Conservation (phyloP, 768 basidiomycete species). For the Lactarius vividus region DNA sequence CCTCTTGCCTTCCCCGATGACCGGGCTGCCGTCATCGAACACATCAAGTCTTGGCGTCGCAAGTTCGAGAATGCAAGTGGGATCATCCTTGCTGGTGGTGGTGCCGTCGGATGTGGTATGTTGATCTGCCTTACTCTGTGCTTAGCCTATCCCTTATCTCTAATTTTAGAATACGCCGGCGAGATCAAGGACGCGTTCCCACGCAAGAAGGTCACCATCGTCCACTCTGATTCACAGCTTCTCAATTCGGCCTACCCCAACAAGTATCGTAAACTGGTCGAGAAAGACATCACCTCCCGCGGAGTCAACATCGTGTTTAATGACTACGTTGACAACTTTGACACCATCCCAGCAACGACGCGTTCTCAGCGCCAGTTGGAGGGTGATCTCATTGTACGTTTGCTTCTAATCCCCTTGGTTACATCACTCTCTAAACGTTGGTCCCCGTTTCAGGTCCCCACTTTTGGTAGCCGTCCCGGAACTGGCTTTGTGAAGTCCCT, state of each 20-base stretch:
- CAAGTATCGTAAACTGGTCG: slow-evolving; percentile 49
- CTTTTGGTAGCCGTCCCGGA: slow-evolving; percentile 43
- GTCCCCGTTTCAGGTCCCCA: slow-evolving; percentile 30
- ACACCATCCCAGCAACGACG: slow-evolving; percentile 43
- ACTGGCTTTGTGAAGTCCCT: slow-evolving; percentile 54
- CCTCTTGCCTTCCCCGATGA: slow-evolving; percentile 42
- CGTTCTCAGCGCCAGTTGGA: slow-evolving; percentile 48
- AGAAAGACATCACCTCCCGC: slow-evolving; percentile 40
- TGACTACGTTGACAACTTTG: slow-evolving; percentile 46
- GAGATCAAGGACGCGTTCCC: slow-evolving; percentile 45
- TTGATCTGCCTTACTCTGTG: background rate
- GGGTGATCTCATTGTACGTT: slow-evolving; percentile 58
- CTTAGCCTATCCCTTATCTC: slow-evolving; percentile 2
- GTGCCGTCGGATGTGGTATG: slow-evolving; percentile 45
- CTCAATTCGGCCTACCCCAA: slow-evolving; percentile 56
- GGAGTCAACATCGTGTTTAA: slow-evolving; percentile 51
- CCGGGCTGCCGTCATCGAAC: slow-evolving; percentile 27
- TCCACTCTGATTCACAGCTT: slow-evolving; percentile 53
- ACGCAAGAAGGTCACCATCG: slow-evolving; percentile 54
- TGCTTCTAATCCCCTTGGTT: background rate
- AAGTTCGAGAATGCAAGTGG: slow-evolving; percentile 34
- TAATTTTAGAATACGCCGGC: slow-evolving; percentile 41
- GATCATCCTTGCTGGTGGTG: slow-evolving; percentile 39
- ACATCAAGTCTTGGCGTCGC: slow-evolving; percentile 33
- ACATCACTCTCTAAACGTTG: background rate